Conservation (phyloP, 163 green algal species). For the Chloromonas sp. region DNA sequence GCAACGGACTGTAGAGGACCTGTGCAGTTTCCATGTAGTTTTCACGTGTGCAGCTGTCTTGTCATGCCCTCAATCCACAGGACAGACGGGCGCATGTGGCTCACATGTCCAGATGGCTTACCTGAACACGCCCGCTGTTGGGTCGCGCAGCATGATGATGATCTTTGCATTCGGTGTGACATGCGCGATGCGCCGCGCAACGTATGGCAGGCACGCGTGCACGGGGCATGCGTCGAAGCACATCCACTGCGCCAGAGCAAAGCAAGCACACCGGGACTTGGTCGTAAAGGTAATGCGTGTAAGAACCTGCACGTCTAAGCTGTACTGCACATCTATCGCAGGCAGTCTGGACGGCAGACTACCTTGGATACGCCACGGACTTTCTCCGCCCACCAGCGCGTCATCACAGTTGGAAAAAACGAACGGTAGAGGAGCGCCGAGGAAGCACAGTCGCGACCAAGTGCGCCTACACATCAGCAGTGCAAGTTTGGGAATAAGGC, state of each 20-base stretch:
- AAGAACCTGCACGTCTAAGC: no score
- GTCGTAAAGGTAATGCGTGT: background rate
- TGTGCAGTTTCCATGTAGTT: background rate
- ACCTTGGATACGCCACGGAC: conserved; percentile 26
- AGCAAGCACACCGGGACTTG: background rate
- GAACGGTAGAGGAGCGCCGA: conserved; percentile 50
- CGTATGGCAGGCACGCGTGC: conserved; percentile 60
- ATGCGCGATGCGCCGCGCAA: conserved; percentile 46
- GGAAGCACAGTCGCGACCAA: conserved; percentile 41
- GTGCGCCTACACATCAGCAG: conserved; percentile 25
- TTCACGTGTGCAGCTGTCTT: no score
- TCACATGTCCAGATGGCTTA: background rate
- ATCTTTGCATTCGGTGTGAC: conserved; percentile 72
- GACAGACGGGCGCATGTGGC: background rate
- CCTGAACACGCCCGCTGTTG: conserved; percentile 13
- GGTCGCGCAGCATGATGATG: conserved; percentile 61
- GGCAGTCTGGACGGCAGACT: no score
- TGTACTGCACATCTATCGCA: no score
- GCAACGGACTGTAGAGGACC: background rate
- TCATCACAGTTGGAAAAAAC: conserved; percentile 78
- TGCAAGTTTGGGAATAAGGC: no score
- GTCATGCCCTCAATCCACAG: no score
- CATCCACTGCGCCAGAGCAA: conserved; percentile 21
- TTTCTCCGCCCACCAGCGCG: conserved; percentile 41
- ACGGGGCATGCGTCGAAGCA: conserved; percentile 77